Base-by-base conservation (phyloP, 169 alveolate genomes). In the Eimeria praecox region DNA sequence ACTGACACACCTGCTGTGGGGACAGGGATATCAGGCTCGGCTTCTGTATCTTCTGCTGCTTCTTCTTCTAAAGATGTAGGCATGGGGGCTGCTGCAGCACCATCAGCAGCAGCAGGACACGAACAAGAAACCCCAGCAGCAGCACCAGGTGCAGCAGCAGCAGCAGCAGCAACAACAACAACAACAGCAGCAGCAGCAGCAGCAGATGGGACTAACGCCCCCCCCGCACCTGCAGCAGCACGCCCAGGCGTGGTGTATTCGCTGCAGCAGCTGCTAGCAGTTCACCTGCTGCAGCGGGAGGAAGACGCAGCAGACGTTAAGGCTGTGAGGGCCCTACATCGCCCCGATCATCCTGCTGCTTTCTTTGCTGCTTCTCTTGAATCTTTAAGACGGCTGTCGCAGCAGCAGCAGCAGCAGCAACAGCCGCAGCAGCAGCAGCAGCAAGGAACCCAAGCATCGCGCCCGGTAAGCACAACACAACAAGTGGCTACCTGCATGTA, bases 221-320 rank as follows among this genome's bases (percentile, higher is more conserved):
- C 64, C 64, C n/a, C 66, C 27, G 42, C 27, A 38, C n/a, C 40
- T n/a, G n/a, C n/a, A n/a, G n/a, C 42, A n/a, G 80, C 78, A n/a
- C 62, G 73, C 78, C 38, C 49, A 3, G 78, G 78, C 24, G 38
- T 24, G 2, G 78, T 54, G 8, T 85, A 85, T n/a, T 30, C 92
- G 56, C 78, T 49, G 56, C 92, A 85, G 77, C 78, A 85, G 78
- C 78, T 85, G 73, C 77, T 85, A 3, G 92, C 92, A 12, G 77
- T 85, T 22, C 56, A 85, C 30, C 92, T 54, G 77, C 92, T 14
- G 77, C 92, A 85, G 92, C 92, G 92, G 78, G 92, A 85, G 52
- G 87, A 59, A 24, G 87, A 77, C 3, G 86, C 86, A 40, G 90
- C 90, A 80, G 90, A 44, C 4, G 92, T 56, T 4, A 85, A 22